Percentiles rank a stretch among this genome's conserved stretches.
Conservation (phyloP, 495 filamentous ascomycete species). For the Penicillium soppii region DNA sequence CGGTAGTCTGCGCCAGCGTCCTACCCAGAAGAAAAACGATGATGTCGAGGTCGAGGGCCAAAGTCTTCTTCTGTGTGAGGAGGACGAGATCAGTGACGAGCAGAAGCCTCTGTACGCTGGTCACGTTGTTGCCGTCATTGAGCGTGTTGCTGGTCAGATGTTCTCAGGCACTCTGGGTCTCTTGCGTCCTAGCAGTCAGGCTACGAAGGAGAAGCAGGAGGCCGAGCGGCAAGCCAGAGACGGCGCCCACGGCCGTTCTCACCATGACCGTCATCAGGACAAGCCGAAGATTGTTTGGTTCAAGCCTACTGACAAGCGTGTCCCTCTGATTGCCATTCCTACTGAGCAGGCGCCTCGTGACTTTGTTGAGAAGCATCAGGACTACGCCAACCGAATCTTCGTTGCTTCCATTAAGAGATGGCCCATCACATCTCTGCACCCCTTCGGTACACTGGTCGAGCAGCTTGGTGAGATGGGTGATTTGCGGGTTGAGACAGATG, state of each 20-base stretch:
- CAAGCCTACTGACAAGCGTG: constrained; percentile 98
- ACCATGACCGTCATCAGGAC: constrained; percentile 84
- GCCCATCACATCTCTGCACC: constrained; percentile 99
- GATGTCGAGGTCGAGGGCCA: constrained; percentile 99
- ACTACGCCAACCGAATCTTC: constrained; percentile 95
- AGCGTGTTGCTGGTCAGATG: constrained; percentile 97
- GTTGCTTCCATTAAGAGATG: constrained; percentile 99
- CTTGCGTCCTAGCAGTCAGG: constrained; percentile 94
- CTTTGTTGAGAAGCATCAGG: constrained; percentile 98
- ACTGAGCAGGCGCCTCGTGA: constrained; percentile 97
- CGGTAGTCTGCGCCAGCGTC: constrained; percentile 92
- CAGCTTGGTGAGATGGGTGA: constrained; percentile 97
- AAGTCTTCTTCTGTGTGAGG: constrained; percentile 92
- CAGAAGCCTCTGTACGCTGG: constrained; percentile 96
- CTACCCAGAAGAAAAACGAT: constrained; percentile 99
- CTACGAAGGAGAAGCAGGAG: constrained; percentile 99
- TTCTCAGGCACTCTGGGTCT: constrained; percentile 96
- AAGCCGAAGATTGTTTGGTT: constrained; percentile 99
- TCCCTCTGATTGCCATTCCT: constrained; percentile 95
- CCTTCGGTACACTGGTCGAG: constrained; percentile 96
- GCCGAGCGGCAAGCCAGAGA: constrained; percentile 91
- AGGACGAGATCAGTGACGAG: constrained; percentile 98
- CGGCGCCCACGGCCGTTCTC: constrained; percentile 69
- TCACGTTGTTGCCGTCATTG: constrained; percentile 95
- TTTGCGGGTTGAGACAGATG: constrained; percentile 94